These are phyloP conservation scores for Leptographium wingfieldii DNA, from an alignment of 2,329 filamentous ascomycete species.

Conservation along the genomic window DNA sequence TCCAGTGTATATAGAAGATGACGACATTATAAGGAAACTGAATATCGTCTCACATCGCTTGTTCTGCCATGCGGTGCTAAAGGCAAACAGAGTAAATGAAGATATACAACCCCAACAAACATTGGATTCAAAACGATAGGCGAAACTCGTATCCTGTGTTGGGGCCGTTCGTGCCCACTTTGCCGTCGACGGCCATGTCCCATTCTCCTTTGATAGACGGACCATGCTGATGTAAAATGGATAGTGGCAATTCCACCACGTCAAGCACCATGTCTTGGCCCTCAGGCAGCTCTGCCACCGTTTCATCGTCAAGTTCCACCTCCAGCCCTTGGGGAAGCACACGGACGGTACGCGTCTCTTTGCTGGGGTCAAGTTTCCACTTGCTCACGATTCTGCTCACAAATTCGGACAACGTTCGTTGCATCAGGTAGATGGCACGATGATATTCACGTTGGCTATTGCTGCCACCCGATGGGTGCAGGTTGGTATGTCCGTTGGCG, in stretches of 20 bases:
- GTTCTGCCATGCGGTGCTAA: background rate
- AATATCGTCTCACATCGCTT: background rate
- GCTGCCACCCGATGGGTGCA: background rate
- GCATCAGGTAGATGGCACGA: constrained; percentile 72
- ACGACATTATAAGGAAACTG: background rate
- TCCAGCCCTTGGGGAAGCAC: constrained; percentile 63
- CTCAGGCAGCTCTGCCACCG: constrained; percentile 71
- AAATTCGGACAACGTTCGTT: constrained; percentile 65
- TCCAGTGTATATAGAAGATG: background rate
- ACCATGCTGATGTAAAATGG: constrained; percentile 17
- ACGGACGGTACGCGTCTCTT: constrained; percentile 58
- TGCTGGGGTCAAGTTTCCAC: constrained; percentile 63
- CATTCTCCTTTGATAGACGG: constrained; percentile 38
- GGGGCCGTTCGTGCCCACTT: constrained; percentile 18
- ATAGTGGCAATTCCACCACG: constrained; percentile 30
- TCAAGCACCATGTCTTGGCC: constrained; percentile 85
- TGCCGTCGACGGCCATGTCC: constrained; percentile 46
- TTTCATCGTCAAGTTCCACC: constrained; percentile 82
- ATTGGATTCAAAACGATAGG: constrained; percentile 28
- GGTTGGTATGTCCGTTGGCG: constrained; percentile 4
- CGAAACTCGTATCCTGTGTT: constrained; percentile 30
- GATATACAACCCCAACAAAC: background rate
- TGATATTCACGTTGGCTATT: constrained; percentile 43
- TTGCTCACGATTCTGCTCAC: constrained; percentile 62
- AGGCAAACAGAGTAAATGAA: background rate